Base-by-base conservation (phyloP, 192 early-diverging fungal species). In the Coemansia guatemalensis region DNA sequence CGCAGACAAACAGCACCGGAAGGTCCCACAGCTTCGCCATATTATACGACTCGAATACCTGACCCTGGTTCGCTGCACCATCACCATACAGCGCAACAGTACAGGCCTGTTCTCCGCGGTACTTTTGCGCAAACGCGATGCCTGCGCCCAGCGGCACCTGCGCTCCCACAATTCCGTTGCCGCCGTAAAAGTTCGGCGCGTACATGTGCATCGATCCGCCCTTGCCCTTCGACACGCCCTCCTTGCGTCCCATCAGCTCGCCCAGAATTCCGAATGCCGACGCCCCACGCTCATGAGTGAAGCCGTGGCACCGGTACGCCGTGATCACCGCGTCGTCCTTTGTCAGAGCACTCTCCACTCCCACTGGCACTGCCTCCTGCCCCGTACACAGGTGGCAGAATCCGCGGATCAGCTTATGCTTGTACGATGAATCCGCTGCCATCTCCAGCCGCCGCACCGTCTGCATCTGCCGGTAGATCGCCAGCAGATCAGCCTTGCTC, bases 141-240 rank as follows among this genome's bases (percentile, higher is more conserved):
- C 90, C 92, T 1, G 92, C 87, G 60, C 90, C 90, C 68, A 93
- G 73, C 51, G 90, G 90, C 60, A 93, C 90, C 83, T 99, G 96
- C 48, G 96, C 96, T 58, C 96, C 95, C 65, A 99, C 95, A 73
- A 99, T 99, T 65, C 96, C 96, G 87, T 99, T 99, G 62, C 96
- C 96, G 65, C 96, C 96, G 83, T 91, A 99, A 75, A 99, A 99
- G 73, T 91, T 90, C 65, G 83, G 85, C 51, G 90, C 88, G 82
- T 96, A 99, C 93, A 99, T 94, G 87, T 99, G 96, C 96, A 99
- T 99, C 59, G 96, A 99, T n/a, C 96, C 96, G 67, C 95, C 96
- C 87, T 96, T 99, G 48, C 96, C 96, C 74, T 86, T 82, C 27
- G 94, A 95, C 74, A 90, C 88, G 73, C 96, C 96, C 53, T 81